phyloP scores from a whole-genome alignment of 768 basidiomycete genomes.

The Lyophyllum decastes region DNA sequence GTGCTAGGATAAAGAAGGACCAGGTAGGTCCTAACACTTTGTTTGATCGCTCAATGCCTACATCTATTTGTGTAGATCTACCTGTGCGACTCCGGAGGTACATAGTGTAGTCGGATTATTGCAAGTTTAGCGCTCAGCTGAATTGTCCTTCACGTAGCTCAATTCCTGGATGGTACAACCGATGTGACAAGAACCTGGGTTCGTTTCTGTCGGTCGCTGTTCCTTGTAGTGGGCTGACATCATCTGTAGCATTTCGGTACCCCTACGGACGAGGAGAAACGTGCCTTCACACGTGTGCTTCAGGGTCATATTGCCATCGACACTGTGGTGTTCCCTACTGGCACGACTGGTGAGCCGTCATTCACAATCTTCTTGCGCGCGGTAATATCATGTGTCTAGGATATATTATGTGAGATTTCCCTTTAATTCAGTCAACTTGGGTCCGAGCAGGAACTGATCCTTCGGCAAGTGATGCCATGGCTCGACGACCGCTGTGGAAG shows the following conservation, averaged over 20 bases:
- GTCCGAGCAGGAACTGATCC: background rate
- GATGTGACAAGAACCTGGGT: slow-evolving; percentile 92
- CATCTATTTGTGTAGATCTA: slow-evolving; percentile 47
- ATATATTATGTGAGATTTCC: slow-evolving; percentile 49
- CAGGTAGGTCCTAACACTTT: slow-evolving; percentile 42
- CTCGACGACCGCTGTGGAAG: slow-evolving; percentile 77
- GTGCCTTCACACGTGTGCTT: slow-evolving; percentile 88
- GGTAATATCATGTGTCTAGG: slow-evolving; percentile 33
- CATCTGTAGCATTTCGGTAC: slow-evolving; percentile 80
- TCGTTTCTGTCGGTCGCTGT: slow-evolving; percentile 17
- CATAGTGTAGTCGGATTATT: background rate
- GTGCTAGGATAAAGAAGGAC: slow-evolving; percentile 73
- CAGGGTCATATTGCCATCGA: slow-evolving; percentile 94
- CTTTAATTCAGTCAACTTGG: background rate
- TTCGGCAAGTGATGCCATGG: slow-evolving; percentile 69
- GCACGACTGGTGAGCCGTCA: slow-evolving; percentile 62
- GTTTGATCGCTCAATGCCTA: slow-evolving; percentile 17
- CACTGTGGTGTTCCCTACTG: slow-evolving; percentile 76
- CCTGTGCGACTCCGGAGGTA: slow-evolving; percentile 85
- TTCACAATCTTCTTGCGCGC: background rate
- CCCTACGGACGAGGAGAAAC: slow-evolving; percentile 79
- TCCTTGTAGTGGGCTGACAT: background rate
- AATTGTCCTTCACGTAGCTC: slow-evolving; percentile 9
- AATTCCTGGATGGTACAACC: slow-evolving; percentile 81
- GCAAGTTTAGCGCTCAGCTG: background rate